Evolutionary conservation across 495 filamentous ascomycete species (phyloP), one percentile per base, ranked within the genome.

Genomic region (Penicillium ochrochloron): DNA sequence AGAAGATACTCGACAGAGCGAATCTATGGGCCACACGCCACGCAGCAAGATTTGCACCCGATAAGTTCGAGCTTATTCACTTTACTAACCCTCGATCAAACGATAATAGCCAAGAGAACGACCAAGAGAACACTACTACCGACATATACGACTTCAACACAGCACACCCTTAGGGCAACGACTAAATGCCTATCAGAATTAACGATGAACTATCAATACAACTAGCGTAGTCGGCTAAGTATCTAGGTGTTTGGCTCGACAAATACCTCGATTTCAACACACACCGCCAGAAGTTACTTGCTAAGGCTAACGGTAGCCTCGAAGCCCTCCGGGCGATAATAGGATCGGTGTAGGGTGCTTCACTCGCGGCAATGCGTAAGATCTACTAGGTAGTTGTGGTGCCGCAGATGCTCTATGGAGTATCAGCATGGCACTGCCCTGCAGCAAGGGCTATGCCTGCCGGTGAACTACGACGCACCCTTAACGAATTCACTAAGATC

Each of bases 341-440:
- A 4, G 25, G 25, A 4, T 27, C 25, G 4, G 25, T 27, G 2
- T 27, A 4, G 25, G 25, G 25, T 2, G 25, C 25, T 4, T 70
- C 14, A 2, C 25, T 73, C 2, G 21, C n/a, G 3, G 23, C 53
- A 0, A 69, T 68, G 44, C 46, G 61, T 0, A 57, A 48, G 44
- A 29, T 69, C 19, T 74, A 76, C 48, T 59, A 66, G 21, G 70
- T 53, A 14, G 65, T 73, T 7, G 60, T 73, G 0, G 44, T 73
- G 5, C 66, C 68, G 0, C 67, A 70, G 48, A 58, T 73, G 23
- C 59, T 73, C 0, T 73, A 62, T 17, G 64, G 68, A 0, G 35
- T 64, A 1, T 50, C 66, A 0, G 68, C 50, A 2, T 70, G 51
- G 63, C 65, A 52, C 10, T 39, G 44, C n/a, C 66, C 55, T 5